Percentiles rank a stretch among this genome's conserved stretches.
Evolutionary conservation across 2,329 filamentous ascomycete genomes (phyloP).

Genomic region (Coniochaeta pulveracea): DNA sequence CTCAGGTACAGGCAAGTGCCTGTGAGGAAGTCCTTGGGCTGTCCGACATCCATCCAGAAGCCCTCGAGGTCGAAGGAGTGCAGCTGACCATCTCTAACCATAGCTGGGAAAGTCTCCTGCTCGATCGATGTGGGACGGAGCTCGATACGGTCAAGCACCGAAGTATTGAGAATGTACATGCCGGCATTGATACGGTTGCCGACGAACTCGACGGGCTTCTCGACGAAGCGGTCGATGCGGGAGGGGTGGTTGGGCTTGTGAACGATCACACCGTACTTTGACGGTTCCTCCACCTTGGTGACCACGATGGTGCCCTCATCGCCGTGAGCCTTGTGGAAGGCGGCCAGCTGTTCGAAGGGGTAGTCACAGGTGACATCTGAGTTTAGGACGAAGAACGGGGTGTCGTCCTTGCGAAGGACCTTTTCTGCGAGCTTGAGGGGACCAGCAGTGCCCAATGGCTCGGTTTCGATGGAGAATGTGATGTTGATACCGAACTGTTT

Average conservation of each 20-base stretch:
- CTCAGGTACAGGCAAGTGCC: constrained; percentile 95
- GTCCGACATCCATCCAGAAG: constrained; percentile 99
- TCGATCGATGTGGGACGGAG: constrained; percentile 95
- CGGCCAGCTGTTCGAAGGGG: constrained; percentile 79
- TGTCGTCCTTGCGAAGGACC: constrained; percentile 84
- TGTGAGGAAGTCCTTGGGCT: constrained; percentile 95
- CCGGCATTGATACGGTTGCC: constrained; percentile 98
- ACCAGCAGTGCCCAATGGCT: constrained; percentile 89
- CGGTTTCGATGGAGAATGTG: constrained; percentile 91
- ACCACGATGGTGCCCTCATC: constrained; percentile 96
- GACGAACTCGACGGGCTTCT: constrained; percentile 98
- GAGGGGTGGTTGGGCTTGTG: constrained; percentile 89
- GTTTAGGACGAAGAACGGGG: constrained; percentile 96
- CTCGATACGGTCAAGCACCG: constrained; percentile 82
- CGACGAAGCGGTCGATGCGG: constrained; percentile 95
- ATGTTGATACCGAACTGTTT: constrained; percentile 88
- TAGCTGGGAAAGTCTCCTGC: constrained; percentile 95
- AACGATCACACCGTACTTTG: constrained; percentile 97
- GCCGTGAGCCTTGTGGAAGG: constrained; percentile 87
- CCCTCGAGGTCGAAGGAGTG: constrained; percentile 95
- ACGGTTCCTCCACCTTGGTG: constrained; percentile 97
- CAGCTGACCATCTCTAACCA: constrained; percentile 78
- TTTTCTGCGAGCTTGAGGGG: constrained; percentile 91
- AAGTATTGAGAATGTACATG: constrained; percentile 95
- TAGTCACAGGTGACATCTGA: constrained; percentile 98